Evolutionary conservation across 441 rosid species (phyloP).

Genomic region (Brassica balearica): DNA sequence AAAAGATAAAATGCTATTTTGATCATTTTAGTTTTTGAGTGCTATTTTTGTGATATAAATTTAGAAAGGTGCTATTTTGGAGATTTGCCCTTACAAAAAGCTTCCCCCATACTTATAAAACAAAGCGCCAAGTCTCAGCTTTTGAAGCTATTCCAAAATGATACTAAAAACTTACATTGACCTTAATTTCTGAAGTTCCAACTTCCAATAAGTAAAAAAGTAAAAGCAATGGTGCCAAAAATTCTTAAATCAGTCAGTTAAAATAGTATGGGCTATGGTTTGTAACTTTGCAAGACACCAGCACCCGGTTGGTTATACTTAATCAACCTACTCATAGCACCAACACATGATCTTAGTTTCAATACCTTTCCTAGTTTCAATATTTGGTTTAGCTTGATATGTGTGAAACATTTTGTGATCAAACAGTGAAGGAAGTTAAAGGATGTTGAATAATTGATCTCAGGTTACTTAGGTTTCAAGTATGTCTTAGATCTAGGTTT

Average conservation of each 20-base stretch:
- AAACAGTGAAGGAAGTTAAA: neutral
- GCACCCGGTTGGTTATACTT: neutral
- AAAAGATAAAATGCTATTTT: no score
- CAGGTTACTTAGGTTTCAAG: no score
- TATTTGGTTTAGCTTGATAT: neutral
- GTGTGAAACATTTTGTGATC: neutral
- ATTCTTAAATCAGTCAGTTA: no score
- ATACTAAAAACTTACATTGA: slow-evolving; percentile 1
- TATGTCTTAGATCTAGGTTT: no score
- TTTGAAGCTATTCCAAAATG: neutral
- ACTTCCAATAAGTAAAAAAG: slow-evolving; percentile 2
- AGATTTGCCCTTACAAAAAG: neutral
- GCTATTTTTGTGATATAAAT: no score
- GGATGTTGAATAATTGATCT: no score
- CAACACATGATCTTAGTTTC: neutral
- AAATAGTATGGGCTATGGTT: neutral
- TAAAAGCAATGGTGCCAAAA: slow-evolving; percentile 22
- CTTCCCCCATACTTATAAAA: neutral
- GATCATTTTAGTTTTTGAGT: no score
- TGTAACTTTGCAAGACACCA: no score
- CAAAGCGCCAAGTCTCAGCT: slow-evolving; percentile 26
- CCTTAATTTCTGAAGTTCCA: neutral
- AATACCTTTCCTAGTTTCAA: neutral
- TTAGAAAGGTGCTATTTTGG: no score
- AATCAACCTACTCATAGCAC: neutral